phyloP scores from a whole-genome alignment of 345 rosid genomes.

The Dimocarpus longan region DNA sequence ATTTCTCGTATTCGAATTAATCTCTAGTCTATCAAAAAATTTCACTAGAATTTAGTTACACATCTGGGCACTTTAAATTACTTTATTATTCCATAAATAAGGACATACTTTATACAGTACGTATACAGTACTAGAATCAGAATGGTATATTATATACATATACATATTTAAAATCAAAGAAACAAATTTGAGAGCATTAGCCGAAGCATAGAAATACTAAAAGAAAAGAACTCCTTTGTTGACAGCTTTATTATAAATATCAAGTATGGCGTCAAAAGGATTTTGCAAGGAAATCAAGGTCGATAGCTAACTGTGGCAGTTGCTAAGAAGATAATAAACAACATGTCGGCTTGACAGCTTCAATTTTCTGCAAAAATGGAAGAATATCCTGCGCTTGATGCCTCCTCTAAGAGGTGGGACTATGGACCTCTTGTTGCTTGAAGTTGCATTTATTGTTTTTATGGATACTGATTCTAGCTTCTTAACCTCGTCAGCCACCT shows the following conservation, averaged over 20 bases:
- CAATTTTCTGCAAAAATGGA: slow-evolving; percentile 28
- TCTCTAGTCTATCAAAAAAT: no score
- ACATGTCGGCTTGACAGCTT: slow-evolving; percentile 23
- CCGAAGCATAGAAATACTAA: not conserved
- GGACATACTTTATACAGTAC: no score
- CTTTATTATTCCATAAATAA: no score
- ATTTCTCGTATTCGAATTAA: no score
- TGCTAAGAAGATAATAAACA: slow-evolving; percentile 16
- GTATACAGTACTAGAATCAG: no score
- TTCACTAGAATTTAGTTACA: no score
- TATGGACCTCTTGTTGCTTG: not conserved
- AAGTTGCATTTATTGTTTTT: not conserved
- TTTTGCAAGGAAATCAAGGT: no score
- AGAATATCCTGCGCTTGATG: slow-evolving; percentile 45
- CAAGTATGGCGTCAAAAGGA: not conserved
- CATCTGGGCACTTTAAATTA: no score
- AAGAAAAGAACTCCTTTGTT: not conserved
- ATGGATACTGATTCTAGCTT: not conserved
- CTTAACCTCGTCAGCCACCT: not conserved
- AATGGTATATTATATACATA: no score
- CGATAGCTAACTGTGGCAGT: not conserved
- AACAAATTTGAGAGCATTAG: no score
- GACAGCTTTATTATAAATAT: not conserved
- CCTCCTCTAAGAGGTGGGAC: slow-evolving; percentile 40
- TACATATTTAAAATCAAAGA: no score